Evolutionary conservation across 768 basidiomycete species (phyloP), one percentile per base, ranked within the genome.

Genomic region (Pleurotus salmoneostramineus): DNA sequence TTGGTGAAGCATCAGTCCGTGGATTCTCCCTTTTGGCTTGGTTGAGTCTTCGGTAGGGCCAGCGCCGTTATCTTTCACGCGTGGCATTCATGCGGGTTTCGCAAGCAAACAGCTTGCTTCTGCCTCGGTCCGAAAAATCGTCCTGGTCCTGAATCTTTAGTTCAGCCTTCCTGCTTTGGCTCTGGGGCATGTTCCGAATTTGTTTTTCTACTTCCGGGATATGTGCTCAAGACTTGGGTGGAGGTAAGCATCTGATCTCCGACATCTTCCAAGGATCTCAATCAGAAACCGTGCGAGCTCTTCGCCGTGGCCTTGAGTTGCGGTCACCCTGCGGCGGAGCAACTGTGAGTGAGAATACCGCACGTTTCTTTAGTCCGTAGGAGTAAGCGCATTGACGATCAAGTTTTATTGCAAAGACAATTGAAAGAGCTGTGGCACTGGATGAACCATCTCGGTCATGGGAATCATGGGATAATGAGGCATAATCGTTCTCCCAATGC

Each of bases 171-270:
- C 50, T 51, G 34, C 50, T 51, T 35, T 12, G 50, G 50, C 15
- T 27, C n/a, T n/a, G 10, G 8, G 37, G 37, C 10, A 51, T 35
- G 6, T 51, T 51, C 50, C 15, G n/a, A 15, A 34, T 37, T 37
- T 15, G 34, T 37, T 45, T 11, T 17, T n/a, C 17, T 11, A 14
- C 6, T 27, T 27, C 44, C 17, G 44, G 44, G 44, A 45, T 45
- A 45, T 45, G 44, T 17, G 44, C 44, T 45, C 44, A 45, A 45
- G 44, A 11, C 8, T 8, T 40, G n/a, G 37, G 37, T 40, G 37
- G 37, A 10, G 37, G 37, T 45, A 17, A 15, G 44, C 44, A 17
- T 51, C 50, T 51, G 50, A 51, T 51, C 50, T 51, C 50, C 50
- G 50, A 51, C 50, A 6, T 6, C 15, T 37, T 33, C 36, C 31